These are phyloP conservation scores for Synura sp. DNA, from an alignment of 352 stramenopile genomes.

Conservation along the genomic window DNA sequence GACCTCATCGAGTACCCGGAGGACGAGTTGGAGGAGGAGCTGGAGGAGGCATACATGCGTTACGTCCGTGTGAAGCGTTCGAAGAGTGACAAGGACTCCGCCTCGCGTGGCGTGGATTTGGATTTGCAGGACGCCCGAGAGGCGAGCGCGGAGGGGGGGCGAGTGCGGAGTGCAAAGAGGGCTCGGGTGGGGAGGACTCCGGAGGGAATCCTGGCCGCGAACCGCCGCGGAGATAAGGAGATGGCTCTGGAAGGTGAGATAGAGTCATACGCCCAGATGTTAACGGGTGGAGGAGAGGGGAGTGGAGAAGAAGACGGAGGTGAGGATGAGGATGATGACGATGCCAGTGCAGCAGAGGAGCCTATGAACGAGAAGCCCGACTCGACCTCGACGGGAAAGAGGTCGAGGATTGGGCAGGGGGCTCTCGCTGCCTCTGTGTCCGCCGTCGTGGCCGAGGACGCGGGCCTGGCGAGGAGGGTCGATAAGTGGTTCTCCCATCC, in stretches of 20 bases:
- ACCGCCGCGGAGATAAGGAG: too few relatives aligned
- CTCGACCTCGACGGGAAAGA: constrained; percentile 41
- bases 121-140: constrained; percentile 56
- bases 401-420: constrained; percentile 55
- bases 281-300: too few relatives aligned
- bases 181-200: not conserved
- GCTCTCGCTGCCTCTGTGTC: too few relatives aligned
- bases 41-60: constrained; percentile 41
- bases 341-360: too few relatives aligned
- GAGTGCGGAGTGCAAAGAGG: not conserved
- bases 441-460: not conserved
- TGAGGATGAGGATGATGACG: too few relatives aligned
- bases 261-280: too few relatives aligned
- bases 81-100: constrained; percentile 52
- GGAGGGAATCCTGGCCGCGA: not conserved
- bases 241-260: too few relatives aligned
- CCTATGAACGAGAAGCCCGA: too few relatives aligned
- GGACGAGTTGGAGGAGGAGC: constrained; percentile 52
- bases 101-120: too few relatives aligned
- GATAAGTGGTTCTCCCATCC: constrained; percentile 42
- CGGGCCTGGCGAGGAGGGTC: constrained; percentile 57
- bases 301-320: too few relatives aligned
- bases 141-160: too few relatives aligned
- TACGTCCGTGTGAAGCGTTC: constrained; percentile 38
- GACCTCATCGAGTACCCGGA: constrained; percentile 48